Evolutionary conservation across 2,329 filamentous ascomycete genomes (phyloP), one percentile per base, ranked within the genome.

Genomic region (Trichophyton equinum): DNA sequence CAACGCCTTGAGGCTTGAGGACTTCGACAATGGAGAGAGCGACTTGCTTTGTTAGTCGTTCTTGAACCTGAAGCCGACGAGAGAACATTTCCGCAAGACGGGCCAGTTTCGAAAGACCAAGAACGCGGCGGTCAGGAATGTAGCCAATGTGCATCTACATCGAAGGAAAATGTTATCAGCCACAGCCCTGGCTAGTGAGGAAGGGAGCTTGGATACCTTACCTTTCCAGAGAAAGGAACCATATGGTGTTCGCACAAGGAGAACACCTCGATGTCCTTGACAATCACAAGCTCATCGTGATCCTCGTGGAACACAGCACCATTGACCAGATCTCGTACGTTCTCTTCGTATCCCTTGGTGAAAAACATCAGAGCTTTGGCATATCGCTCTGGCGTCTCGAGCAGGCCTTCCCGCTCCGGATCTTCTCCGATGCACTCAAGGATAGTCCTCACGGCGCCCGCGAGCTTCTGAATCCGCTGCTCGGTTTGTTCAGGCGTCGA

Each of bases 31-130:
- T 87, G 15, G 94, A 92, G 64, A 96, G 84, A 20, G 94, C 94
- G 13, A 99, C 91, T 73, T 99, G 91, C 73, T 95, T 95, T 25
- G 94, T 99, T 38, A 99, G 81, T 38, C 94, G 86, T 73, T 99
- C 94, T 77, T 99, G 94, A 58, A 99, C 92, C 75, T 99, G 94
- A 3, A 99, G 81, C 61, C 94, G 82, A 59, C 94, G 87, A 56
- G 88, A 87, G 76, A 96, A 99, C 89, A 99, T 95, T 71, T 99
- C 91, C 60, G 92, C 94, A 66, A 99, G 92, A 64, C 94, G 87
- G 27, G 92, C 92, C 57, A 99, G 82, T 74, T 99, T 99, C 36
- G 91, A 96, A 59, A 99, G 86, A 57, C 94, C 94, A 64, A 99
- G 90, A 59, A 99, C 91, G 62, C 91, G 85, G 71, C 91, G 84